Evolutionary conservation across 305 asterid species (phyloP), one percentile per base, ranked within the genome.

Genomic region (Plantago lanceolata): DNA sequence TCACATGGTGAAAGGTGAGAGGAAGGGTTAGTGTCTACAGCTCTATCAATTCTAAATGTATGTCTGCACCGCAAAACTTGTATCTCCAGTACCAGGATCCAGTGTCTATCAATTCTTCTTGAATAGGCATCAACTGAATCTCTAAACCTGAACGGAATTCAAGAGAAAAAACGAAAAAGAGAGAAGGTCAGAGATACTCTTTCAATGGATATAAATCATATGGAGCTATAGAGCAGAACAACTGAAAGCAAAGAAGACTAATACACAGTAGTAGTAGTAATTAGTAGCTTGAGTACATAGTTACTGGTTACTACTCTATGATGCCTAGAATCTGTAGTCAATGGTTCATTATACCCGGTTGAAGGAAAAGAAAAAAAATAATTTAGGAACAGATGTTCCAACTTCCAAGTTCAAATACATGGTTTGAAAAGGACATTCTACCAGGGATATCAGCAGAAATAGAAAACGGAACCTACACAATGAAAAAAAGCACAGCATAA

Each of bases 21-120:
- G 65, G 19, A 67, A 21, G 53, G 64, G 53, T 66, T 28, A 48
- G 68, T 59, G 67, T 64, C 77, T 78, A 80, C 64, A 65, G 69
- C 82, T 85, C 90, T 65, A 76, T 80, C 84, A 87, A 57, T 70
- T 88, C 93, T 77, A 93, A 60, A 70, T 79, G 84, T 72, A 93
- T 74, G 71, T 80, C 95, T 47, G 82, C 65, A 65, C 90, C 95
- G 21, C 52, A 57, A 71, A 82, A 67, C 71, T 69, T 72, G 76
- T 90, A 93, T 76, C 80, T 80, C 99, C 99, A 93, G 75, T 71
- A 84, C 99, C 99, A 93, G 76, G 92, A 84, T 76, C 99, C 99
- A 40, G 75, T 75, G 51, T 87, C 94, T 87, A 83, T 83, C 84
- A 78, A 71, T 47, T 81, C 84, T 6, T 75, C 77, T 65, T 78